Base-by-base conservation (phyloP, 129 eudicot species). In the Lonicera japonica region DNA sequence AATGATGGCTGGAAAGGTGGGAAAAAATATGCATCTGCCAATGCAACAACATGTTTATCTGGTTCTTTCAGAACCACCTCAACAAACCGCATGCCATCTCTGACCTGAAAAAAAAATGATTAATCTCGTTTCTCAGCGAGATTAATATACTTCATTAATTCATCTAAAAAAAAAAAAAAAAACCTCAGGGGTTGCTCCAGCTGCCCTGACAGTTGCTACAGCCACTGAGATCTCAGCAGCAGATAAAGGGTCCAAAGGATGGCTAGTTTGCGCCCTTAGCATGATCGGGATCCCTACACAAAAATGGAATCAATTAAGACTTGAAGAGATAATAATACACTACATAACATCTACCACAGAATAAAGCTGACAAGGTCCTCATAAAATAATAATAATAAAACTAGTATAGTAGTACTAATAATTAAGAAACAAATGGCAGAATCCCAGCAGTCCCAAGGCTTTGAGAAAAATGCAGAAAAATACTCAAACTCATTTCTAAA, bases 101-200 rank as follows among this genome's bases (percentile, higher is more conserved):
- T 88, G 29, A 84, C 92, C 99, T 92, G 68, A 66, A 73, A 59
- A 65, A 22, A 11, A 54, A 21, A 57, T 63, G 23, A 24, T 16
- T 54, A 43, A 24, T 43, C 15, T 61, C 46, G 57, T 61, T 9
- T 54, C 13, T 45, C 52, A 38, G 54, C 20, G 57, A 53, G 11
- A 64, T 18, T 65, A 50, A 50, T 8, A 50, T 17, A n/a, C 19
- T 14, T 50, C 8, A 50, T 1, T 50, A 17, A 15, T 5, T 13
- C 20, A 0, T 8, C 3, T 14, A 4, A 50, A 17, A 16, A 17
- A 8, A 0, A 50, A 5, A 14, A 50, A 24, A 21, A 41, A 54
- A 53, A 94, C 96, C 99, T 94, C 99, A 25, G 99, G 96, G 50
- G 95, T 94, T 29, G 92, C 90, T 61, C 99, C 99, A 77, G 99